Evolutionary conservation across 2,329 filamentous ascomycete genomes (phyloP).

Genomic region (Monilinia polystroma): DNA sequence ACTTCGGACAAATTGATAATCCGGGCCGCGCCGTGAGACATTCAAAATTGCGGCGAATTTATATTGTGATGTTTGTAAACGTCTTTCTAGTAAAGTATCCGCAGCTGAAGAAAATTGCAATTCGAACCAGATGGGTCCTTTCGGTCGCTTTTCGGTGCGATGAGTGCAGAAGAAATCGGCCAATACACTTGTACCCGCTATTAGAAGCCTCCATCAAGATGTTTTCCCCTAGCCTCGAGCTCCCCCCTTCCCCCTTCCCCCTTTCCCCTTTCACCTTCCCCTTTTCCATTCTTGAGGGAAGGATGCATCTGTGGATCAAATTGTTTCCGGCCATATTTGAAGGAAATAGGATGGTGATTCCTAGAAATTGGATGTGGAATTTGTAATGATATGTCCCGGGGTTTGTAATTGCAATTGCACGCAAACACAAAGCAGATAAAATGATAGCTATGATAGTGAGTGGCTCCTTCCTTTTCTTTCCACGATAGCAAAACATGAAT

Average conservation of each 20-base stretch:
- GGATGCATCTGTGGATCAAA: background rate
- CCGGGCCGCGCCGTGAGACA: background rate
- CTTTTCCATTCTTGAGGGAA: background rate
- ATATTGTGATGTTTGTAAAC: background rate
- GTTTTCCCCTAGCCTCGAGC: background rate
- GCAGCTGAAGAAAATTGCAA: background rate
- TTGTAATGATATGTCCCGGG: no score
- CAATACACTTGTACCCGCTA: background rate
- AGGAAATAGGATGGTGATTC: background rate
- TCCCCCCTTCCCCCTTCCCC: background rate
- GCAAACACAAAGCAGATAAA: no score
- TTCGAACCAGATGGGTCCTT: background rate
- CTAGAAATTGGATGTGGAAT: no score
- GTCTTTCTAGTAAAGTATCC: background rate
- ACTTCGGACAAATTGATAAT: background rate
- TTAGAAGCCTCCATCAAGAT: background rate
- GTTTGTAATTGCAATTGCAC: no score
- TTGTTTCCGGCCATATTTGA: background rate
- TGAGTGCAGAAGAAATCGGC: background rate
- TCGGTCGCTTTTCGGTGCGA: background rate
- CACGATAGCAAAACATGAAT: no score
- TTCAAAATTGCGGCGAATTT: background rate
- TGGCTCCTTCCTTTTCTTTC: no score
- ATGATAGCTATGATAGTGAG: no score
- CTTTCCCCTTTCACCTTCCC: background rate